These are phyloP conservation scores for Fraxinus pennsylvanica DNA, from an alignment of 257 asterid genomes.

Conservation along the genomic window DNA sequence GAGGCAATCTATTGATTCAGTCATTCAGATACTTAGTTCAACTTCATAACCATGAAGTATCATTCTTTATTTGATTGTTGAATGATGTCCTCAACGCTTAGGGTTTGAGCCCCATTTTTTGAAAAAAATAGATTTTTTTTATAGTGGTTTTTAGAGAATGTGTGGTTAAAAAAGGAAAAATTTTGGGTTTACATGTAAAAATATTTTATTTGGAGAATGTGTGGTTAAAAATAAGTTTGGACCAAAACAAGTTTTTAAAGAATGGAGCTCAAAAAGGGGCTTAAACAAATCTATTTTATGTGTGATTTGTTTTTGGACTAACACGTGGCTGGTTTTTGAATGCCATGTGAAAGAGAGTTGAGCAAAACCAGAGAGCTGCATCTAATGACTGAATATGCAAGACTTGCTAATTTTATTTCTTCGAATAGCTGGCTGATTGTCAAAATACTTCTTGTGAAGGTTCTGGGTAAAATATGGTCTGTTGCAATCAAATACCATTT, in stretches of 20 bases:
- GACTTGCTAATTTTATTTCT: not conserved
- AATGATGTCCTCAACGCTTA: not conserved
- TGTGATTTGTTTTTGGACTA: not conserved
- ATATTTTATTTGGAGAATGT: no score
- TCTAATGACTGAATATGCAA: not conserved
- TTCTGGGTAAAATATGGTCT: slow-evolving; percentile 87
- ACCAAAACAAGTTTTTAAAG: no score
- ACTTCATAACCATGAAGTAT: not conserved
- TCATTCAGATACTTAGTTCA: not conserved
- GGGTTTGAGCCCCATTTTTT: no score
- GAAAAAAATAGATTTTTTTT: no score
- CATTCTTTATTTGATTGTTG: not conserved
- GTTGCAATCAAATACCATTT: slow-evolving; percentile 93
- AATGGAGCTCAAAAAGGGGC: no score
- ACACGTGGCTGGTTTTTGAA: not conserved
- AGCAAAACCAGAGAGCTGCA: not conserved
- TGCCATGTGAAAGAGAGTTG: not conserved
- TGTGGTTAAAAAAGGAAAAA: no score
- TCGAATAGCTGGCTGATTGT: slow-evolving; percentile 22
- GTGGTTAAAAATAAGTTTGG: no score
- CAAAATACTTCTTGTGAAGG: slow-evolving; percentile 48
- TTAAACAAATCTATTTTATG: not conserved
- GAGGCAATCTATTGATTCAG: not conserved
- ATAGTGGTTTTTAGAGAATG: no score
- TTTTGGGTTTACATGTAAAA: no score